These are phyloP conservation scores for Termitomyces sp. DNA, from an alignment of 1,284 basidiomycete species.

Conservation along the genomic window DNA sequence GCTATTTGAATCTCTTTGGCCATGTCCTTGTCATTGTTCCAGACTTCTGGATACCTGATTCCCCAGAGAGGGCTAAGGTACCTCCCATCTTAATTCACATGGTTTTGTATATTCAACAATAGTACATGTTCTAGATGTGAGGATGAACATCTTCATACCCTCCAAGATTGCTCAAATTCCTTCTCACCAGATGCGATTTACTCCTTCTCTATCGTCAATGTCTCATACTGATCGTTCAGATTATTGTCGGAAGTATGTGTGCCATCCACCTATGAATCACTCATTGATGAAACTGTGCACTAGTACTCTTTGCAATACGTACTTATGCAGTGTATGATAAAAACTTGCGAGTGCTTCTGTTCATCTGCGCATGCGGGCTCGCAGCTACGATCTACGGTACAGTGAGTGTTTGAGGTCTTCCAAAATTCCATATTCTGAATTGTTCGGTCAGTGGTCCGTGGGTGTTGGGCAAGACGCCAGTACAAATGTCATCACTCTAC, in stretches of 20 bases:
- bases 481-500: not conserved
- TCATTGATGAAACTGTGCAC: too few relatives aligned
- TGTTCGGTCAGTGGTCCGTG: too few relatives aligned
- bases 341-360: too few relatives aligned
- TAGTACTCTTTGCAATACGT: too few relatives aligned
- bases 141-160: conserved; percentile 2
- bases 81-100: not conserved
- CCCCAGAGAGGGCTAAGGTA: not conserved
- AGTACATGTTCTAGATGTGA: not conserved
- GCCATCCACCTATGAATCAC: not conserved
- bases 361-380: too few relatives aligned
- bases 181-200: conserved; percentile 13
- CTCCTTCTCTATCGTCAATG: conserved; percentile 20
- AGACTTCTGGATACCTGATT: conserved; percentile 15
- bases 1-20: conserved; percentile 20
- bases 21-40: conserved; percentile 26
- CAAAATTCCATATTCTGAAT: too few relatives aligned
- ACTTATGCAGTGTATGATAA: too few relatives aligned
- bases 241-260: conserved; percentile 18
- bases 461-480: too few relatives aligned
- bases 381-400: too few relatives aligned
- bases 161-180: not conserved
- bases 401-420: too few relatives aligned
- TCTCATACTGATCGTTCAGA: conserved; percentile 18
- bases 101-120: not conserved